Percentiles rank a stretch among this genome's conserved stretches.
phyloP scores from a whole-genome alignment of 495 filamentous ascomycete genomes.

The Aspergillus bridgeri region DNA sequence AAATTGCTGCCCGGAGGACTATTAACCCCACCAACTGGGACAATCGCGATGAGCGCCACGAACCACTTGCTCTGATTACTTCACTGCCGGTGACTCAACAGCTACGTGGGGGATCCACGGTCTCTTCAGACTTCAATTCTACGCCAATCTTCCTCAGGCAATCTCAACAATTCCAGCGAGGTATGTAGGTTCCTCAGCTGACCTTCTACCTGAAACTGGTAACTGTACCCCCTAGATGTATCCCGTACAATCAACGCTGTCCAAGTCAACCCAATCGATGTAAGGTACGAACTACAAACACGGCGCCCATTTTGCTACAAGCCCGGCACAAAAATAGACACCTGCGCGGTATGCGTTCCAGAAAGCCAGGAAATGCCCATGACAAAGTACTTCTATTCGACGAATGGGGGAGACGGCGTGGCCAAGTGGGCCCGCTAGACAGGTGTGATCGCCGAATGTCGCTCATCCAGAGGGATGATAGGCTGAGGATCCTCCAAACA shows the following conservation, averaged over 20 bases:
- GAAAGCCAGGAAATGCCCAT: neutral
- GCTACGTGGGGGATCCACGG: neutral
- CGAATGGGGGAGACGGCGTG: slow-evolving; percentile 1
- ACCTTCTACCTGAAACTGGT: neutral
- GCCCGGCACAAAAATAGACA: neutral
- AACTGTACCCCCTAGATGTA: neutral
- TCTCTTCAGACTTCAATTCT: neutral
- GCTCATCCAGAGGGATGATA: slow-evolving; percentile 3
- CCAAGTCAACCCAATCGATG: neutral
- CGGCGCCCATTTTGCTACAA: neutral
- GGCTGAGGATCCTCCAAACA: slow-evolving; percentile 2
- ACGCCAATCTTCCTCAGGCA: neutral
- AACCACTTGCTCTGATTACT: neutral
- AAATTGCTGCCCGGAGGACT: neutral
- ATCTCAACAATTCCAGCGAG: neutral
- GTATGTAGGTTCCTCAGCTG: neutral
- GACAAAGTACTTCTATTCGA: neutral
- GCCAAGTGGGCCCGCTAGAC: neutral
- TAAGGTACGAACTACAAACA: neutral
- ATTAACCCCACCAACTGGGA: neutral
- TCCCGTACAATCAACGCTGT: neutral
- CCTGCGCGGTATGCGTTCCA: slow-evolving; percentile 3
- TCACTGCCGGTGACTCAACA: neutral
- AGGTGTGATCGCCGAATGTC: slow-evolving; percentile 1
- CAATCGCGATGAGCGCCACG: neutral